Base-by-base conservation (phyloP, 345 rosid species). In the Hevea brasiliensis region DNA sequence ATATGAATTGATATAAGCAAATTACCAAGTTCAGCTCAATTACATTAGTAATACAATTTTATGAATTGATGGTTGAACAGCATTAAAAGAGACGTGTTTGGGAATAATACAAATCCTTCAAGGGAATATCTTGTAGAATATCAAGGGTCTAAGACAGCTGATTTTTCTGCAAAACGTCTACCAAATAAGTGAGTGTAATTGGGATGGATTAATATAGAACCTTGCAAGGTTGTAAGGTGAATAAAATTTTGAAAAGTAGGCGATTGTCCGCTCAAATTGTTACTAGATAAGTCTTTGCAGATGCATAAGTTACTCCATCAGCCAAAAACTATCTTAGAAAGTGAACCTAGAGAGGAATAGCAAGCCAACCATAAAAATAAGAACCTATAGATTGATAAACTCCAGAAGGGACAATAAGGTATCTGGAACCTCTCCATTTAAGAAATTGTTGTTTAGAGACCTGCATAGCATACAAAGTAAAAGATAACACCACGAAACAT, bases 131-230 rank as follows among this genome's bases (percentile, higher is more conserved):
- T 82, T 91, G 89, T 66, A 92, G 85, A 76, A 91, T 91, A 81
- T 89, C 92, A 59, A 96, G 87, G 40, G 92, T 81, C 72, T 98
- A 98, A 3, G 99, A 91, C 60, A 96, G 75, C 70, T 86, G 91
- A 84, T 96, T 96, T 80, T 80, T 80, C 90, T 96, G 98, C 89
- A n/a, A 93, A 82, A 79, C 45, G 96, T 67, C 99, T 96, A 94
- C 77, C 74, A 76, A 76, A 66, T 53, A 20, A 83, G 73, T 26
- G 53, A 35, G 14, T 6, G 35, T 35, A 54, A 48, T 1, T 6
- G 13, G 71, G 27, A 51, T 13, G 55, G 70, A 21, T 55, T 9
- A 61, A 3, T 0, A 51, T 20, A 55, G 55, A 73, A 57, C 81
- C 97, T 82, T 77, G 93, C 99, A 96, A 84, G 42, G 98, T 91